These are phyloP conservation scores for Pichia nanzhaoensis DNA, from an alignment of 805 yeast genomes.

Conservation along the genomic window DNA sequence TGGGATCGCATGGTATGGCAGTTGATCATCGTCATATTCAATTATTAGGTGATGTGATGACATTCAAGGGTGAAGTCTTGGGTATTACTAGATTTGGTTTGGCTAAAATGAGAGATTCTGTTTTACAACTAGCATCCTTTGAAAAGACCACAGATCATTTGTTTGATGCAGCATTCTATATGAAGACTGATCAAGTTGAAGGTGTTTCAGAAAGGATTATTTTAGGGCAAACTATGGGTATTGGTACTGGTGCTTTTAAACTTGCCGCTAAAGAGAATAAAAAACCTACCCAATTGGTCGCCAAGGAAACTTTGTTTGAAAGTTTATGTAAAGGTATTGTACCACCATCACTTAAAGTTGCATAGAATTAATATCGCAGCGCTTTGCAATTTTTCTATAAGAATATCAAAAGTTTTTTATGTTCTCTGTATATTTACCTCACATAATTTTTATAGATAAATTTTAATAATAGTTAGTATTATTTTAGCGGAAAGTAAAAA, in stretches of 20 bases:
- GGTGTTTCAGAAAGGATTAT: constrained; percentile 98
- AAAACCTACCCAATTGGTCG: constrained; percentile 30
- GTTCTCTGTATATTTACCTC: background rate
- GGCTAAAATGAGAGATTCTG: constrained; percentile 98
- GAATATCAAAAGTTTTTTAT: background rate
- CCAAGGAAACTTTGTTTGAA: constrained; percentile 44
- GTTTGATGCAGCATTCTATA: constrained; percentile 96
- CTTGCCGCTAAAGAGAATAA: constrained; percentile 51
- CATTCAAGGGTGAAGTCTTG: constrained; percentile 95
- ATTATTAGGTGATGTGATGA: constrained; percentile 96
- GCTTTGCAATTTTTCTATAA: background rate
- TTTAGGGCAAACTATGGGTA: constrained; percentile 93
- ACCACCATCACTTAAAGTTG: constrained; percentile 17
- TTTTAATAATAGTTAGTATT: too few species aligned
- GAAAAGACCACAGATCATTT: constrained; percentile 98
- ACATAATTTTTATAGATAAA: background rate
- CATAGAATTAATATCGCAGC: background rate
- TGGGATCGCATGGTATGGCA: constrained; percentile 99
- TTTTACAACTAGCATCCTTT: constrained; percentile 91
- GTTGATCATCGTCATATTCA: constrained; percentile 99
- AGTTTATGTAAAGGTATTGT: constrained; percentile 29
- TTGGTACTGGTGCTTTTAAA: constrained; percentile 96
- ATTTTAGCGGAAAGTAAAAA: background rate
- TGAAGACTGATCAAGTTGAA: constrained; percentile 92
- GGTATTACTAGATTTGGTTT: constrained; percentile 98